Base-by-base conservation (phyloP, 2,329 filamentous ascomycete genomes). In the Magnaporthiopsis incrustans region DNA sequence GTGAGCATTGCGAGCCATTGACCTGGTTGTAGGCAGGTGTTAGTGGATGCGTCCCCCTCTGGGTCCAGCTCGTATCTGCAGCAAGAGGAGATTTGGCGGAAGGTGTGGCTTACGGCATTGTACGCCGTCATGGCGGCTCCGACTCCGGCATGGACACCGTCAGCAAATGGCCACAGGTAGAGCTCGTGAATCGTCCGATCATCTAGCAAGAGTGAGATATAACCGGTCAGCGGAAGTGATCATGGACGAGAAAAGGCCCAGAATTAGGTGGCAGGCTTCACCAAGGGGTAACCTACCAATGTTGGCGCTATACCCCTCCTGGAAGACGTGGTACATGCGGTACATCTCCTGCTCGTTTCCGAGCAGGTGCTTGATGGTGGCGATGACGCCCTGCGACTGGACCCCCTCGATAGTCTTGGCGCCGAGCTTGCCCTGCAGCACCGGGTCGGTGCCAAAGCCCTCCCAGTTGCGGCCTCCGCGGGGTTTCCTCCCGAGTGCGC, bases 1-100 rank as follows among this genome's bases (percentile, higher is more conserved):
- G 89, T 76, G 91, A 95, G 26, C 77, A 82, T 69, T 92, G 92
- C 10, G 86, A 91, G 75, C 91, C 91, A 78, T 96, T 96, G 75
- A 92, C 73, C 72, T 90, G 88, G 70, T n/a, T 30, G 38, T 44
- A 22, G 22, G 12, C 7, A 12, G 33, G 33, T 8, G 44, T 53
- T 53, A 53, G 44, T 8, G 10, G 8, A 61, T 5, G 15, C 7
- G 15, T 44, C 15, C 22, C 27, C 44, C 15, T 14, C 15, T 18
- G 35, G 18, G 35, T 18, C 15, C 11, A 14, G 12, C 35, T 38
- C 35, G 4, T 38, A 38, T 38, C 35, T 18, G 11, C 2, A 38
- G 35, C 35, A 15, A 12, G 10, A 14, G 44, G 18, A 8, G 10
- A n/a, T n/a, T n/a, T 53, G 10, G n/a, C 44, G 22, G 44, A 11